These are phyloP conservation scores for Beauveria australis DNA, from an alignment of 2,329 filamentous ascomycete genomes.

Conservation along the genomic window DNA sequence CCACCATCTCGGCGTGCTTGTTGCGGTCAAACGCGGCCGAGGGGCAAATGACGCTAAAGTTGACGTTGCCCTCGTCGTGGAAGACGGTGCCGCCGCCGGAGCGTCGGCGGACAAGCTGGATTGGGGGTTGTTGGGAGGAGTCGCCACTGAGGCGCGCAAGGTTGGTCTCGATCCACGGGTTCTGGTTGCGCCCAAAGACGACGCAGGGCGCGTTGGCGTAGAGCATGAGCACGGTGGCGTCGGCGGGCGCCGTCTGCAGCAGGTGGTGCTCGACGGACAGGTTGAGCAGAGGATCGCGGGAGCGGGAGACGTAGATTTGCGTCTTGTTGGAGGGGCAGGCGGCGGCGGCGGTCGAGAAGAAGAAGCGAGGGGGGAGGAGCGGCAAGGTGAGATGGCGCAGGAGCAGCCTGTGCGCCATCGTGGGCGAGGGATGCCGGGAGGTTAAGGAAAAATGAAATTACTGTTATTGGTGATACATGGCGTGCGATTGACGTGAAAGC, in stretches of 20 bases:
- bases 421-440: not conserved
- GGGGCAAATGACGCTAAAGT: conserved; percentile 87
- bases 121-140: conserved; percentile 10
- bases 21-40: conserved; percentile 69
- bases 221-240: conserved; percentile 73
- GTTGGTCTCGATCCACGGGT: conserved; percentile 91
- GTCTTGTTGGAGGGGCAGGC: conserved; percentile 37
- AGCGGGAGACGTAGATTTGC: conserved; percentile 65
- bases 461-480: not conserved
- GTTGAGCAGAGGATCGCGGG: conserved; percentile 73
- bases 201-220: conserved; percentile 84
- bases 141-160: conserved; percentile 46
- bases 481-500: not conserved
- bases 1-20: conserved; percentile 87
- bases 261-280: conserved; percentile 91
- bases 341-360: conserved; percentile 18
- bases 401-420: not conserved
- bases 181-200: conserved; percentile 92
- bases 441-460: no score
- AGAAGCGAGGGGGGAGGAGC: not conserved
- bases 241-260: conserved; percentile 61
- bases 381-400: not conserved
- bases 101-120: conserved; percentile 68
- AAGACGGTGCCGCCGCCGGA: conserved; percentile 91
- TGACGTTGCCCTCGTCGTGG: conserved; percentile 87